Base-by-base conservation (phyloP, 116 monocot genomes). In the Trichopus zeylanicus region DNA sequence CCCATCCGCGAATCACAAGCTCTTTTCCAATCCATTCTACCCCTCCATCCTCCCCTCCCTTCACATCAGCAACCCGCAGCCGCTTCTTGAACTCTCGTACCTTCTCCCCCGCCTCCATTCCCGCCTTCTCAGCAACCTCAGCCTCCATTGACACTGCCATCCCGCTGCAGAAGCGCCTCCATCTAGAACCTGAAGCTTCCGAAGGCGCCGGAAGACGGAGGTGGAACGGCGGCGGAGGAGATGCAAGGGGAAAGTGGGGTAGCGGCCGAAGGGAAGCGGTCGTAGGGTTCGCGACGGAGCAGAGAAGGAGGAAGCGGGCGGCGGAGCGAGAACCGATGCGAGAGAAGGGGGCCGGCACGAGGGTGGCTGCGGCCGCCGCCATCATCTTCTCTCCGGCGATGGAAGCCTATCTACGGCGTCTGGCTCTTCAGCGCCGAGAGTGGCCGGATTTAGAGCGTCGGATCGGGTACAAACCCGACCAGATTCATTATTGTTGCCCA, bases 1-100 rank as follows among this genome's bases (percentile, higher is more conserved):
- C 86, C 86, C 86, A 86, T 3, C 86, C 86, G 29, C 86, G 71
- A 16, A 86, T 61, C 5, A 69, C 48, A 18, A 81, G 57, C 28
- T 34, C 67, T 54, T 86, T 54, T 51, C 86, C 86, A 21, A 78
- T 12, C 39, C 70, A 55, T 0, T 46, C 78, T 57, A 75, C 22
- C 1, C 86, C 86, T 31, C 77, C 74, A 48, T 77, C 80, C 7
- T 57, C 55, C 25, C 76, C 85, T 7, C 68, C 77, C 72, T 78
- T 86, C 23, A 81, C 62, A 10, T 86, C 86, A n/a, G 51, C 55
- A 23, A 86, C 72, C 57, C 53, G 77, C 53, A 64, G 33, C 21
- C 86, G 74, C 60, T 65, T 72, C 74, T 65, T 52, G 68, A 86
- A 81, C 66, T 62, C 31, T 12, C 72, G 46, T 10, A 86, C 68